Evolutionary conservation across 805 yeast genomes (phyloP), one percentile per base, ranked within the genome.

Genomic region (Sugiyamaella valdiviana): DNA sequence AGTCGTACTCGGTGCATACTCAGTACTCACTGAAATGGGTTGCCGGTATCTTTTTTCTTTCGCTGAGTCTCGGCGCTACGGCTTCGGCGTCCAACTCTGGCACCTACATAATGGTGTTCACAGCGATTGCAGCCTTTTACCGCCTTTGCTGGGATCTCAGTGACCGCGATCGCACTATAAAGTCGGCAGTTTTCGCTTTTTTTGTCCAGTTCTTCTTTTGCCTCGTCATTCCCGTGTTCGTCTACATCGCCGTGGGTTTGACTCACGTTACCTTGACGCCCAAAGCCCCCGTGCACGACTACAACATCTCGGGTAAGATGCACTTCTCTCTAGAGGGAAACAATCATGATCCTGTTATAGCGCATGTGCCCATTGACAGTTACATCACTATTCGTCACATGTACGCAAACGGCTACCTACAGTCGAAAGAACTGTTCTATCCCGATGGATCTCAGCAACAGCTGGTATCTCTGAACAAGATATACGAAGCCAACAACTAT

Each of bases 391-490:
- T 86, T 10, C 78, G 85, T 55, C 91, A 86, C 62, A 56, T 63
- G 7, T 69, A 73, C 14, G 73, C 80, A 23, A 85, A 83, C 19
- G 76, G 76, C 1, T 86, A 83, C 58, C 65, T 87, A 45, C 88
- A 85, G 57, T 83, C 93, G 0, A 85, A 83, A 59, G 65, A 73
- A 36, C 64, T 63, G 50, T 63, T 63, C 1, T 84, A 82, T 61
- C 72, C 73, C 39, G 59, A 73, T 0, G 86, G 85, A 0, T 70
- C 83, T 0, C 60, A 68, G 0, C 77, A 79, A 55, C 90, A 85
- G 61, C 85, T 83, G 60, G 90, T 86, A 10, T 75, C 90, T 0
- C 66, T 82, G 35, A 76, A 78, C 49, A 76, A 74, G 19, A 71
- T 66, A 51, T 73, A 72, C 49, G 68, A 68, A 20, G 83, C 80